phyloP scores from a whole-genome alignment of 2,329 filamentous ascomycete genomes.

The Cladobotryum mycophilum region DNA sequence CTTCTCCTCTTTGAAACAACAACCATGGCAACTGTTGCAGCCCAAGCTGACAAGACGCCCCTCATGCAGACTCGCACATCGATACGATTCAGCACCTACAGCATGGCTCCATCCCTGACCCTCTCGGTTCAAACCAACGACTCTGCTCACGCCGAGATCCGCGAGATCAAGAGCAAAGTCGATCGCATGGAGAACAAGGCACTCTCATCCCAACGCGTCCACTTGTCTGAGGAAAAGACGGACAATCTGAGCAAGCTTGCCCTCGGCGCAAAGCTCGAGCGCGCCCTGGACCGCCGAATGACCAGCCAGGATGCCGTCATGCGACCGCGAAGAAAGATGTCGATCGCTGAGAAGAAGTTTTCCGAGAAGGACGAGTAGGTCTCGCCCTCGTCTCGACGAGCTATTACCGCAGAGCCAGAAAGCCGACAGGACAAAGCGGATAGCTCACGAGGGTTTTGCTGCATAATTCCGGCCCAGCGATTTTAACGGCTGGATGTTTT shows the following conservation, averaged over 20 bases:
- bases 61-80: slow-evolving; percentile 44
- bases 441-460: background rate
- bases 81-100: slow-evolving; percentile 54
- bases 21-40: background rate
- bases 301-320: slow-evolving; percentile 83
- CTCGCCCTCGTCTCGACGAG: background rate
- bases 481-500: background rate
- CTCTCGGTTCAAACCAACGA: slow-evolving; percentile 47
- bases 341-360: background rate
- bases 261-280: slow-evolving; percentile 82
- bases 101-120: slow-evolving; percentile 55
- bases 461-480: background rate
- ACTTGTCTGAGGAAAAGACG: slow-evolving; percentile 70
- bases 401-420: background rate
- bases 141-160: slow-evolving; percentile 51
- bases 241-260: slow-evolving; percentile 81
- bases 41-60: slow-evolving; percentile 14
- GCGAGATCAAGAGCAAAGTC: slow-evolving; percentile 70
- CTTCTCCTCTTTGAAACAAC: background rate
- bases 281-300: slow-evolving; percentile 81
- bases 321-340: slow-evolving; percentile 35
- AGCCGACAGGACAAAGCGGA: background rate
- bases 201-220: slow-evolving; percentile 66
- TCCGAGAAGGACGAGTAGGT: slow-evolving; percentile 1
- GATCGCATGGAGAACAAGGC: slow-evolving; percentile 88